These are phyloP conservation scores for Fusarium metavorans DNA, from an alignment of 2,329 filamentous ascomycete genomes.

Conservation along the genomic window DNA sequence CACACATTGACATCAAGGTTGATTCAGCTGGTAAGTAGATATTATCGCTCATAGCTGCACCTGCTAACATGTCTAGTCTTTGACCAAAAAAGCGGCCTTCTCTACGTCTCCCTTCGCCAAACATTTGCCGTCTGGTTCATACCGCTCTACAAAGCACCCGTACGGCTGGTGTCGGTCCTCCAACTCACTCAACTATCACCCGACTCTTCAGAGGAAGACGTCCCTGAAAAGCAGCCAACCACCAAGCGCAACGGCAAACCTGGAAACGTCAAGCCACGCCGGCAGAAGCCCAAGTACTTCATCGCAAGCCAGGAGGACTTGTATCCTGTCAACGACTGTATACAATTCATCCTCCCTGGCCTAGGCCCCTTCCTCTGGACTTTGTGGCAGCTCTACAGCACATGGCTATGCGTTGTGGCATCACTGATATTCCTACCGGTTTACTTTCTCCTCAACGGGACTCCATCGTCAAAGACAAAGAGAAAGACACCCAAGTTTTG, in stretches of 20 bases:
- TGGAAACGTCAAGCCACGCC: conserved; percentile 26
- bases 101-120: conserved; percentile 82
- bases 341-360: conserved; percentile 77
- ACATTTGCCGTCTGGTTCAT: conserved; percentile 82
- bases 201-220: conserved; percentile 39
- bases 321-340: conserved; percentile 81
- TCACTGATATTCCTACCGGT: conserved; percentile 56
- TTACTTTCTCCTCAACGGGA: conserved; percentile 48
- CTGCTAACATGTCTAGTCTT: conserved; percentile 64
- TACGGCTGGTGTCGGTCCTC: conserved; percentile 76
- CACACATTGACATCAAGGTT: conserved; percentile 75
- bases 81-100: conserved; percentile 72
- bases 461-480: conserved; percentile 17
- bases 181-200: conserved; percentile 64
- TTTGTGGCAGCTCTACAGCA: conserved; percentile 72
- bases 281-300: conserved; percentile 65
- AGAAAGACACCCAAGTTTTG: conserved; percentile 30
- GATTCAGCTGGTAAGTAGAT: conserved; percentile 63
- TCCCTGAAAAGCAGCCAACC: not conserved
- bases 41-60: fast-evolving
- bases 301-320: conserved; percentile 84
- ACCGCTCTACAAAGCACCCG: conserved; percentile 78
- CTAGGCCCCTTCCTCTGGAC: conserved; percentile 67
- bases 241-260: conserved; percentile 22
- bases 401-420: conserved; percentile 72